These are phyloP conservation scores for Sechiopsis laciniata DNA, from an alignment of 306 rosid genomes.

Conservation along the genomic window DNA sequence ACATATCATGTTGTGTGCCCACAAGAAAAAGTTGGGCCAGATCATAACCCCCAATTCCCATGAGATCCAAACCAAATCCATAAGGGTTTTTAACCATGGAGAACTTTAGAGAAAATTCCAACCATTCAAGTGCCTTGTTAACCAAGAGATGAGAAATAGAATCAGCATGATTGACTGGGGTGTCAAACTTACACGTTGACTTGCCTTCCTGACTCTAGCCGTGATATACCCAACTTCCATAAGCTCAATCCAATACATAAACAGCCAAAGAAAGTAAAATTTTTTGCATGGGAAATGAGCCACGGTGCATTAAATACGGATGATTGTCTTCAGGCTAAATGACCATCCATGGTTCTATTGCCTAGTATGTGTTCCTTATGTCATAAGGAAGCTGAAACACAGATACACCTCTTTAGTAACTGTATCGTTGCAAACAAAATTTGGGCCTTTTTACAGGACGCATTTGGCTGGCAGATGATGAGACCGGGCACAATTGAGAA, in stretches of 20 bases:
- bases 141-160: neutral
- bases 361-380: too few relatives aligned
- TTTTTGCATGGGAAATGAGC: too few relatives aligned
- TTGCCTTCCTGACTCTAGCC: neutral
- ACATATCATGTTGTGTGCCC: neutral
- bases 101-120: neutral
- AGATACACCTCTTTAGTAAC: too few relatives aligned
- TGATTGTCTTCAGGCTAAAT: too few relatives aligned
- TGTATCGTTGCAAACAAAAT: too few relatives aligned
- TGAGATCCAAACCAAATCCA: neutral
- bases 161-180: neutral
- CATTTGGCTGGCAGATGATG: too few relatives aligned
- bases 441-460: too few relatives aligned
- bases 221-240: neutral
- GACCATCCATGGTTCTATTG: too few relatives aligned
- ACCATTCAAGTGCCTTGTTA: neutral
- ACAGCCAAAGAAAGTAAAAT: too few relatives aligned
- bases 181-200: neutral
- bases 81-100: neutral
- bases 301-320: too few relatives aligned
- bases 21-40: neutral
- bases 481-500: too few relatives aligned
- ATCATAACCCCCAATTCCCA: neutral
- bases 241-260: neutral
- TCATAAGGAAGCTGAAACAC: too few relatives aligned